Evolutionary conservation across 108 stramenopile species (phyloP).

Genomic region (Discostella stelligeroides): DNA sequence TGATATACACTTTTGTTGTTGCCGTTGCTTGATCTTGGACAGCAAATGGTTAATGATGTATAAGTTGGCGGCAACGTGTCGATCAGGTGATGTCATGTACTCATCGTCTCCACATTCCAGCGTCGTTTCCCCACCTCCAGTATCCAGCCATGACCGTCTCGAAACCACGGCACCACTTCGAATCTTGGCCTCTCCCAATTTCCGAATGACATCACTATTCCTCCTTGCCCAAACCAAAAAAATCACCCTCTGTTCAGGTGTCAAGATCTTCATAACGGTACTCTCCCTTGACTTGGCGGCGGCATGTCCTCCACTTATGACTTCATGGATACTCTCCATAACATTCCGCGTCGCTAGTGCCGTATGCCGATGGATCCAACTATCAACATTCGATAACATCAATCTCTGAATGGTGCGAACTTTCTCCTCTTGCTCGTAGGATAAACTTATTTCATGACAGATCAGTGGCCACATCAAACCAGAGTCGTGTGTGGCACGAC

Average conservation of each 20-base stretch:
- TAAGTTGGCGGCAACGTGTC: conserved; percentile 82
- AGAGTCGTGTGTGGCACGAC: conserved; percentile 22
- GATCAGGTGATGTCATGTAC: conserved; percentile 47
- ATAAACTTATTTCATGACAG: conserved; percentile 89
- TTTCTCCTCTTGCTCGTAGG: conserved; percentile 92
- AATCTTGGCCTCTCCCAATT: conserved; percentile 16
- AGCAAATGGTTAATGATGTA: conserved; percentile 82
- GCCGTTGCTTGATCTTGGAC: conserved; percentile 44
- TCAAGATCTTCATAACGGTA: conserved; percentile 47
- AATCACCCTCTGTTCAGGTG: conserved; percentile 63
- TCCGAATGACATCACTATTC: conserved; percentile 47
- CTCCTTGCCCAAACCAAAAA: conserved; percentile 69
- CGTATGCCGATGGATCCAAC: conserved; percentile 84
- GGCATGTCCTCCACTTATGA: conserved; percentile 53
- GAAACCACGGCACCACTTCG: conserved; percentile 6
- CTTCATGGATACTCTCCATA: conserved; percentile 64
- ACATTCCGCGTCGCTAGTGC: conserved; percentile 62
- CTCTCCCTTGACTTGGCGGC: conserved; percentile 52
- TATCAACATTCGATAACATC: conserved; percentile 49
- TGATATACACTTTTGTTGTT: background rate
- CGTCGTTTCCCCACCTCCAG: background rate
- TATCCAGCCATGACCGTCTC: background rate
- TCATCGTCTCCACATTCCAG: conserved; percentile 27
- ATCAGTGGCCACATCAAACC: conserved; percentile 90
- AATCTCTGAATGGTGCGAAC: conserved; percentile 71